These are phyloP conservation scores for Colletotrichum aenigma DNA, from an alignment of 2,329 filamentous ascomycete genomes.

Conservation along the genomic window DNA sequence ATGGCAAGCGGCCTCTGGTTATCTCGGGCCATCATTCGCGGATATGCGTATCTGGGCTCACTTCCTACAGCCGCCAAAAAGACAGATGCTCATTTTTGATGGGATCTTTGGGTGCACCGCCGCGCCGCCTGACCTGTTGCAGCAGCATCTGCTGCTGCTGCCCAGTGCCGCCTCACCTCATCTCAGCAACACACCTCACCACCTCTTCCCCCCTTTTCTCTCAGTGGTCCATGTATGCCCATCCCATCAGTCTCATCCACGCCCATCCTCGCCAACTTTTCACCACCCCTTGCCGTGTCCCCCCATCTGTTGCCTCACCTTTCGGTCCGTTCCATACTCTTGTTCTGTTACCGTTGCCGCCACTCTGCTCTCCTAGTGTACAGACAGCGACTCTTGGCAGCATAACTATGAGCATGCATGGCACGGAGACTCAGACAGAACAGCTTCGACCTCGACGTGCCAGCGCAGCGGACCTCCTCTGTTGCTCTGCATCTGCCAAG, in stretches of 20 bases:
- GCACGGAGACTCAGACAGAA: background rate
- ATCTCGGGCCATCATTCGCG: background rate
- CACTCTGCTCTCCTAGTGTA: background rate
- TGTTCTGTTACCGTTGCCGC: background rate
- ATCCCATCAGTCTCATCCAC: background rate
- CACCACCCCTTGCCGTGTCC: background rate
- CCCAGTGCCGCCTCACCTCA: background rate
- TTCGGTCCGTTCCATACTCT: conserved; percentile 5
- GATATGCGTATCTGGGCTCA: conserved; percentile 3
- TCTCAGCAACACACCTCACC: background rate
- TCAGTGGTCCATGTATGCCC: background rate
- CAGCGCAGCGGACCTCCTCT: conserved; percentile 11
- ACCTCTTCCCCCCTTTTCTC: background rate
- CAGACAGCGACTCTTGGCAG: background rate
- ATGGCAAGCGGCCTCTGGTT: background rate
- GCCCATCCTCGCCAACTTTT: background rate
- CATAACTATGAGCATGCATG: background rate
- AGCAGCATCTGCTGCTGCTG: background rate
- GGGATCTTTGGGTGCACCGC: background rate
- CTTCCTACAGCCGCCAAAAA: background rate
- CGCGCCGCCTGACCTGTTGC: background rate
- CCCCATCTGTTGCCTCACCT: background rate
- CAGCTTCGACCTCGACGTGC: conserved; percentile 1
- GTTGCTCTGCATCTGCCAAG: conserved; percentile 17
- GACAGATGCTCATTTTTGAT: background rate